Evolutionary conservation across 164 flowering plant species (phyloP).

Genomic region (Sedum album): DNA sequence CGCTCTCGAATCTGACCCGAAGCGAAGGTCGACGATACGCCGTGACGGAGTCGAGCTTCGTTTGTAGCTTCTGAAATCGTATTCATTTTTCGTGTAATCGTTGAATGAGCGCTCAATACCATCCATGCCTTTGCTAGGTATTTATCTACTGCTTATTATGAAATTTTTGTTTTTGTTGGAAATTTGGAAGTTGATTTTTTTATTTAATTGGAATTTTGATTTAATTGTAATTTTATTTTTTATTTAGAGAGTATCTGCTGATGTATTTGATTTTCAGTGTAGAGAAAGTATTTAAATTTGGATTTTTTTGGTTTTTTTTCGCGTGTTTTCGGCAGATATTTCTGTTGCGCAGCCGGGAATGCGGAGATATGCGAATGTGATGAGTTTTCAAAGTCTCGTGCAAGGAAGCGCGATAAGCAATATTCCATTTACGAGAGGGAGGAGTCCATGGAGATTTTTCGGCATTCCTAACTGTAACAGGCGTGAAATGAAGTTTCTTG

Average conservation of each 20-base stretch:
- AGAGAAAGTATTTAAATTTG: neutral
- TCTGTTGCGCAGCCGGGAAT: constrained; percentile 1
- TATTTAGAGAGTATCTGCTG: neutral
- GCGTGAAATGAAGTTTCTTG: neutral
- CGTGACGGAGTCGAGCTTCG: neutral
- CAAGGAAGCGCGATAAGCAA: constrained; percentile 1
- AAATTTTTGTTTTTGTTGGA: neutral
- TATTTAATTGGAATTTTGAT: neutral
- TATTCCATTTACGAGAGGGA: constrained; percentile 3
- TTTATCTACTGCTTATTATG: neutral
- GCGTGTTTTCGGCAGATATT: constrained; percentile 5
- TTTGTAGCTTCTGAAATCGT: neutral
- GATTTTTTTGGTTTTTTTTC: neutral
- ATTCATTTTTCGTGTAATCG: neutral
- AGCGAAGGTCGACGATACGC: neutral
- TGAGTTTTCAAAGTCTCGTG: neutral
- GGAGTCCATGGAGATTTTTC: constrained; percentile 6
- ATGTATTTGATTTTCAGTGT: neutral
- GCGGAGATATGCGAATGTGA: neutral
- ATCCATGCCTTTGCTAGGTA: constrained; percentile 11
- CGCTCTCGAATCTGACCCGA: neutral
- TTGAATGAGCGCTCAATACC: constrained; percentile 6
- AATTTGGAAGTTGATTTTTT: neutral
- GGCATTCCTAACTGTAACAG: neutral
- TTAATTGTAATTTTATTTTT: neutral